Evolutionary conservation across 768 basidiomycete genomes (phyloP), one percentile per base, ranked within the genome.

Genomic region (Lyophyllum semitale): DNA sequence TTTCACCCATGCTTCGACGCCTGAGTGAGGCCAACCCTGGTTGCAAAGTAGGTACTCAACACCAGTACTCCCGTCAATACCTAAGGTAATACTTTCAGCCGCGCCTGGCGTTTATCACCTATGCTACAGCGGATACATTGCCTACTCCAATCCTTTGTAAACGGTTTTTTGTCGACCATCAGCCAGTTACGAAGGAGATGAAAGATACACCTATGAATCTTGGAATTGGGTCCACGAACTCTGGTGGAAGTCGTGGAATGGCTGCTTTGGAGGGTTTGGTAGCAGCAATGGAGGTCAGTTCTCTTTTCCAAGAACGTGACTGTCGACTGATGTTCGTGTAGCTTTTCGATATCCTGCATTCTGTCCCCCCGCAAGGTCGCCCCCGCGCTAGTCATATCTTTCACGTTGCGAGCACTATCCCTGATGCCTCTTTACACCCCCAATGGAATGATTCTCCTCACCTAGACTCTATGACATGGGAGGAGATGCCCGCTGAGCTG

Each of bases 221-320:
- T 6, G 87, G 85, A 2, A 73, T 90, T 17, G 88, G 88, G 3
- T 70, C 75, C 54, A 82, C 82, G 1, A 76, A 73, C 42, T 76
- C 77, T 8, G 80, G 79, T 6, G 77, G 76, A 1, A 66, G 66
- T 26, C 67, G 63, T 53, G 88, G 88, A 1, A 78, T 89, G 80
- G 85, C 87, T 25, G 84, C 85, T 4, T 70, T 91, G 7, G 89
- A 91, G 54, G 89, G 85, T 8, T 66, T 89, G 12, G 84, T 87
- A 13, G 84, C 88, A 17, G 84, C 83, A 29, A 68, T 90, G 22
- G 88, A 91, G 77, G 88, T 89, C 50, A 51, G 72, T 62, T 40
- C 20, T 26, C 4, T 37, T 38, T 18, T 3, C 35, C 18, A 2
- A 18, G 22, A 9, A 51, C 25, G 33, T 13, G 2, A 25, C 0